Base-by-base conservation (phyloP, 768 basidiomycete genomes). In the Porpolomopsis calyptriformis region DNA sequence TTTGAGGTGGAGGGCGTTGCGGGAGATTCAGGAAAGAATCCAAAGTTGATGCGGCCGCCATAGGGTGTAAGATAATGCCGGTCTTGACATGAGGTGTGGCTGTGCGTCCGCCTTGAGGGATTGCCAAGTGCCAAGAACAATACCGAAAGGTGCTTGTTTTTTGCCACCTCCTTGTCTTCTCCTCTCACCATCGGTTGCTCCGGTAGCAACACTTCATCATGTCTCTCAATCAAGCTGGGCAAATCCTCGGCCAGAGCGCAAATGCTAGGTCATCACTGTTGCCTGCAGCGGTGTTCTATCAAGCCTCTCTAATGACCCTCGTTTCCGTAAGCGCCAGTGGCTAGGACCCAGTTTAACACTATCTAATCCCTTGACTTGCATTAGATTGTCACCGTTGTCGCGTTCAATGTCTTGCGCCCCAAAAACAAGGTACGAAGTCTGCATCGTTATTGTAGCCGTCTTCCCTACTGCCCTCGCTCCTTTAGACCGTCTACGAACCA, bases 371-470 rank as follows among this genome's bases (percentile, higher is more conserved):
- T 49, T 34, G 41, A 41, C 20, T 6, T 48, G 24, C 51, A 8
- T 26, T 38, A 86, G 85, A 58, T 76, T 35, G 72, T 69, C 49
- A 85, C 86, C 14, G 66, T 89, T 40, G 51, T 88, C 37, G 66
- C 74, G 31, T 98, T 98, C 62, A 84, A 82, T 52, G 40, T 88
- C 54, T 69, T 97, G 40, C 80, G 94, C 29, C 94, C 94, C 10
- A 79, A 80, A 54, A 93, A 96, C 71, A 90, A 87, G 74, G 85
- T 81, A 56, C 31, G 61, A 55, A 11, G 8, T 34, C 37, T 12
- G 27, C 42, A 43, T 38, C 14, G 16, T 12, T 14, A 6, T 22
- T 23, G 12, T 10, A 5, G 16, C 9, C 22, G 12, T 41, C 14
- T 27, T 6, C 40, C 23, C 33, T 14, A 27, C 43, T 16, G 26